Evolutionary conservation across 164 flowering plant genomes (phyloP).

Genomic region (Litsea cubeba): DNA sequence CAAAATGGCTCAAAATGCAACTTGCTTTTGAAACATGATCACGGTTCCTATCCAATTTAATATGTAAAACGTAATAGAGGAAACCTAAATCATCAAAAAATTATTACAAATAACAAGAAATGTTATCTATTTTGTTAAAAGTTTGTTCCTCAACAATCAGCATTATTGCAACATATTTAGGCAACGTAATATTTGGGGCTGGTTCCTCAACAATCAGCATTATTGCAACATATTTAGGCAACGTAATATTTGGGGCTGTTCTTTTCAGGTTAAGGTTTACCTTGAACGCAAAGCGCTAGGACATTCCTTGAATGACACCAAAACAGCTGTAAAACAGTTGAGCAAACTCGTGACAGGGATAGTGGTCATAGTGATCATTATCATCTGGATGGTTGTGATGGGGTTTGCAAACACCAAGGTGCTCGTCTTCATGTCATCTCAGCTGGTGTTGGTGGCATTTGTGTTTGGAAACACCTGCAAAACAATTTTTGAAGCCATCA

Average conservation of each 20-base stretch:
- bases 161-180: no score
- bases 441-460: conserved; percentile 57
- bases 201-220: no score
- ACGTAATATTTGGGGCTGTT: conserved; percentile 1
- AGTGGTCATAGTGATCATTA: conserved; percentile 36
- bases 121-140: neutral
- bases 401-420: conserved; percentile 62
- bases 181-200: no score
- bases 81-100: no score
- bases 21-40: neutral
- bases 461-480: conserved; percentile 80
- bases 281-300: conserved; percentile 70
- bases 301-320: conserved; percentile 70
- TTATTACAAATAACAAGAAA: neutral
- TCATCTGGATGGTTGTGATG: conserved; percentile 66
- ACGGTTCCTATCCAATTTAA: neutral
- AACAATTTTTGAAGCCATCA: conserved; percentile 74
- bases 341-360: conserved; percentile 50
- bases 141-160: neutral
- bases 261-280: conserved; percentile 65
- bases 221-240: neutral
- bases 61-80: no score
- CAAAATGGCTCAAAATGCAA: neutral
- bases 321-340: conserved; percentile 83
- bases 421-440: conserved; percentile 74